These are phyloP conservation scores for Pseudopithomyces maydicus DNA, from an alignment of 2,329 filamentous ascomycete genomes.

Conservation along the genomic window DNA sequence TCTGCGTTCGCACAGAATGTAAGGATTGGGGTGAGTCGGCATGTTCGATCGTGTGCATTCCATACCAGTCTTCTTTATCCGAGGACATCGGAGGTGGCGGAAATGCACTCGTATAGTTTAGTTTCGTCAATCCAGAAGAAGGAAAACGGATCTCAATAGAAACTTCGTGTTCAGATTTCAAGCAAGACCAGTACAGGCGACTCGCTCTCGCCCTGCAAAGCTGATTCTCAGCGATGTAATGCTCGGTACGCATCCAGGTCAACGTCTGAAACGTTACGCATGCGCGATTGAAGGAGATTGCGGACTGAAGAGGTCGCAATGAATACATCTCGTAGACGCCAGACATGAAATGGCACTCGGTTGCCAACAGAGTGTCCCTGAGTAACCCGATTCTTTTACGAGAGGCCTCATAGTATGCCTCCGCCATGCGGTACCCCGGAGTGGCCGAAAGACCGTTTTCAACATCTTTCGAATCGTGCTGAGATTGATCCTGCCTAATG, in stretches of 20 bases:
- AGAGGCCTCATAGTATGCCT: conserved; percentile 36
- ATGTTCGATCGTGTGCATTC: neutral
- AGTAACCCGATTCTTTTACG: conserved; percentile 39
- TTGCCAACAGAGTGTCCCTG: conserved; percentile 29
- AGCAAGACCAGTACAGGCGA: conserved; percentile 40
- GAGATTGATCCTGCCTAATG: neutral
- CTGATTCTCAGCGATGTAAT: conserved; percentile 11
- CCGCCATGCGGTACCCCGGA: conserved; percentile 24
- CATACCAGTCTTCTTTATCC: conserved; percentile 5
- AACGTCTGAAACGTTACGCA: conserved; percentile 27
- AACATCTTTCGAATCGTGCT: neutral
- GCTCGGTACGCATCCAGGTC: neutral
- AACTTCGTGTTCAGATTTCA: conserved; percentile 38
- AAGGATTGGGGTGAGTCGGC: neutral
- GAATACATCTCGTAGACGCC: conserved; percentile 45
- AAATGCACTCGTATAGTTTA: conserved; percentile 37
- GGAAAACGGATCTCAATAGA: conserved; percentile 20
- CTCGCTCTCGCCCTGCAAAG: conserved; percentile 22
- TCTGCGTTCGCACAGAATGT: conserved; percentile 7
- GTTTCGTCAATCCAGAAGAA: conserved; percentile 21
- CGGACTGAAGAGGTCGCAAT: conserved; percentile 36
- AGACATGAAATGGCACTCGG: conserved; percentile 39
- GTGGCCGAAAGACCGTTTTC: conserved; percentile 16
- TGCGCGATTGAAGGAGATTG: conserved; percentile 38
- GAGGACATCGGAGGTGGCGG: conserved; percentile 28